A percentile compares a stretch with the other conserved stretches of the same genome.
phyloP scores from a whole-genome alignment of 768 basidiomycete genomes.

The Suillus plorans region DNA sequence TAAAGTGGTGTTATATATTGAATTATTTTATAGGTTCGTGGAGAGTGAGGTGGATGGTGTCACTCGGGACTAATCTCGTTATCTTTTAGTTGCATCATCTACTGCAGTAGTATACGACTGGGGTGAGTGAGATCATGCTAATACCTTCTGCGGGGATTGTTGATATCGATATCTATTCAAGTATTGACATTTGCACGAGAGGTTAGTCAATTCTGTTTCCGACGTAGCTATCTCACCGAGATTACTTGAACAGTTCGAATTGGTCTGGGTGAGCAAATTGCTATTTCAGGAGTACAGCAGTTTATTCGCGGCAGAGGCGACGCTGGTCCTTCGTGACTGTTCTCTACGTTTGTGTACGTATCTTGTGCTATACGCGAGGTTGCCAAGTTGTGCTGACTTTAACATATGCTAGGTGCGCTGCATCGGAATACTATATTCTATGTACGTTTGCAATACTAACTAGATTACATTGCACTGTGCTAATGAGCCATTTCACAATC shows the following conservation, averaged over 20 bases:
- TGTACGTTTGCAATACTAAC: not conserved
- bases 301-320: not conserved
- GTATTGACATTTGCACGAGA: not conserved
- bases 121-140: not conserved
- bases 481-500: not conserved
- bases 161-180: not conserved
- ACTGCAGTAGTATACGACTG: not conserved
- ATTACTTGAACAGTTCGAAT: not conserved
- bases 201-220: not conserved
- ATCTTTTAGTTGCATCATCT: not conserved
- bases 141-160: not conserved
- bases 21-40: constrained; percentile 1
- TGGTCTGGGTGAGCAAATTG: not conserved
- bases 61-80: not conserved
- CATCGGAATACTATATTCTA: not conserved
- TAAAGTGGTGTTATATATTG: not conserved
- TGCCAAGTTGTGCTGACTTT: not conserved
- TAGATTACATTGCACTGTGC: not conserved
- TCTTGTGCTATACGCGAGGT: not conserved
- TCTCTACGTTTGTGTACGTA: not conserved
- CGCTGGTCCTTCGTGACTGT: not conserved
- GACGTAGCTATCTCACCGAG: not conserved
- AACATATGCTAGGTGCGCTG: not conserved
- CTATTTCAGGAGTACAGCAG: not conserved
- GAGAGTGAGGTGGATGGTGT: not conserved